phyloP scores from a whole-genome alignment of 371 early-diverging fungal genomes.

The Rhizopus sp. region DNA sequence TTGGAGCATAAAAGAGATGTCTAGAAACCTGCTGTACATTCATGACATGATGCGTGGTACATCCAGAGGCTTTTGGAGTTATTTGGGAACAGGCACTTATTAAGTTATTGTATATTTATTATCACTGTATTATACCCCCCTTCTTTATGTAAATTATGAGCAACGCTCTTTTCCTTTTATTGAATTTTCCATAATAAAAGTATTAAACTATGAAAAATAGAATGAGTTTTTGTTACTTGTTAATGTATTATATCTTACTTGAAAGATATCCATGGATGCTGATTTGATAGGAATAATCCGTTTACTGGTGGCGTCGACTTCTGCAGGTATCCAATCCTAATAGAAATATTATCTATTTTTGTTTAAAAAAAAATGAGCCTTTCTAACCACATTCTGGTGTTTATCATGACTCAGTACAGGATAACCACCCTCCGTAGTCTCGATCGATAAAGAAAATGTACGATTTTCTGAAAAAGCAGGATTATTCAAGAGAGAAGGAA shows the following conservation, averaged over 20 bases:
- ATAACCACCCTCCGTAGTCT: conserved; percentile 27
- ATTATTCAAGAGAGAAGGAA: conserved; percentile 14
- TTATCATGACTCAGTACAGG: conserved; percentile 14
- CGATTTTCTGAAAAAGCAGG: conserved; percentile 20
- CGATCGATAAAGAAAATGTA: conserved; percentile 46
- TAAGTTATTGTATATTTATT: neutral
- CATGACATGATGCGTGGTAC: conserved; percentile 85
- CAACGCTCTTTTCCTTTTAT: conserved; percentile 13
- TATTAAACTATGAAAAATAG: conserved; percentile 10
- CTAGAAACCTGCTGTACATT: conserved; percentile 68
- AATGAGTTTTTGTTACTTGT: neutral
- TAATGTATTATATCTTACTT: conserved; percentile 21
- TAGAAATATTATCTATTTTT: conserved; percentile 11
- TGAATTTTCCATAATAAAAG: conserved; percentile 17
- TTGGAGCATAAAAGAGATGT: conserved; percentile 83
- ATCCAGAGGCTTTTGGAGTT: conserved; percentile 75
- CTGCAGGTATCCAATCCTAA: conserved; percentile 55
- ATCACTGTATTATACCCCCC: conserved; percentile 3
- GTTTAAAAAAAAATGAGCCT: no score
- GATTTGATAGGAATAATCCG: conserved; percentile 48
- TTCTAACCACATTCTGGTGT: no score
- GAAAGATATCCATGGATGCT: conserved; percentile 45
- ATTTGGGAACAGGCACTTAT: conserved; percentile 44
- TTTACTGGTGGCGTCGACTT: conserved; percentile 15
- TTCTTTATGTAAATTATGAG: no score